Percentiles rank a stretch among this genome's conserved stretches.
phyloP scores from a whole-genome alignment of 2,329 filamentous ascomycete species.

The Apiospora kogelbergensis region DNA sequence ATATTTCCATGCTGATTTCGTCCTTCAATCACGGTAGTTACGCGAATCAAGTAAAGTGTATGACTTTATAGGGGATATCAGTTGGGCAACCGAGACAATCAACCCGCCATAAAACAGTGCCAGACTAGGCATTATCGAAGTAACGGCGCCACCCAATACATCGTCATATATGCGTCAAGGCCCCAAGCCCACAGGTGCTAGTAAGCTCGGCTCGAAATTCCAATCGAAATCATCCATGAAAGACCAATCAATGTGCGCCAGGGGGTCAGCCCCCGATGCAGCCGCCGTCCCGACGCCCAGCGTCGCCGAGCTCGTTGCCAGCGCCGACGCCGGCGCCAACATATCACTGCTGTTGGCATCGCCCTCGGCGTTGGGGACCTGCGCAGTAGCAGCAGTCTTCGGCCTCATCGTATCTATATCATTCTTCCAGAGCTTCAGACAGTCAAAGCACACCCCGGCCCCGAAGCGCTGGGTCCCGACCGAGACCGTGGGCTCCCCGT shows the following conservation, averaged over 20 bases:
- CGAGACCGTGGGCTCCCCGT: conserved; percentile 37
- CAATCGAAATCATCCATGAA: conserved; percentile 35
- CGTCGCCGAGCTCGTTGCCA: neutral
- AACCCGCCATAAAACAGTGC: neutral
- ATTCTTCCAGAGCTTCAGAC: conserved; percentile 45
- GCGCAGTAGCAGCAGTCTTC: neutral
- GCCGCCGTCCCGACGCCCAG: neutral
- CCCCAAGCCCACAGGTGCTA: conserved; percentile 9
- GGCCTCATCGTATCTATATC: conserved; percentile 20
- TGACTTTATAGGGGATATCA: neutral
- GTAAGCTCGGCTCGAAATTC: conserved; percentile 25
- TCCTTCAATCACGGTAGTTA: too few species aligned
- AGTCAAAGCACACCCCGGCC: conserved; percentile 51
- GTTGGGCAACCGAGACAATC: neutral
- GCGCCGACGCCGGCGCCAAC: neutral
- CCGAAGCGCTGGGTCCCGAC: conserved; percentile 46
- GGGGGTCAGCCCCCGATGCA: conserved; percentile 13
- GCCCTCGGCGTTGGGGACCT: neutral
- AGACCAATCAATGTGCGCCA: conserved; percentile 31
- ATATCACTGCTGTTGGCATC: neutral
- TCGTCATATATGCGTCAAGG: neutral
- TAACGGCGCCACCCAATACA: neutral
- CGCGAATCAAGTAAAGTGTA: too few species aligned
- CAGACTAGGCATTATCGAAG: neutral
- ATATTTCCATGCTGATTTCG: too few species aligned